Evolutionary conservation across 2,329 filamentous ascomycete species (phyloP).

Genomic region (Alternaria sp.): DNA sequence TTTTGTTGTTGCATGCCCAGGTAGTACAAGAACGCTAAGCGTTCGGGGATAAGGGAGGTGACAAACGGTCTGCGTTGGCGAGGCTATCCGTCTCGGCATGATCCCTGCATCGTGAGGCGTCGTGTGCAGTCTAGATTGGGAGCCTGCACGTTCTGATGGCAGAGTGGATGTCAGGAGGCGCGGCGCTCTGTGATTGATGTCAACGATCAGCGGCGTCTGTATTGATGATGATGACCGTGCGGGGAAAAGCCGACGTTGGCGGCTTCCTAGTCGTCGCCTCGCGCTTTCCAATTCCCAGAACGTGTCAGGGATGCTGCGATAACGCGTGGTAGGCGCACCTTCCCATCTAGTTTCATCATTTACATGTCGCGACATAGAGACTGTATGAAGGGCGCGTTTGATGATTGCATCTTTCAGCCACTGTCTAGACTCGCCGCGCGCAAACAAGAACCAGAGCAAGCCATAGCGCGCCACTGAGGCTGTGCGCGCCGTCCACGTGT

Average conservation of each 20-base stretch:
- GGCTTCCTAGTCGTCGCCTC: constrained; percentile 2
- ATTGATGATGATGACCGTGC: neutral
- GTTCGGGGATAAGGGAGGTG: neutral
- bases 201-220: neutral
- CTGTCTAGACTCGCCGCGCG: neutral
- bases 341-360: neutral
- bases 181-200: neutral
- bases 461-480: constrained; percentile 10
- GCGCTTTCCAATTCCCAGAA: constrained; percentile 1
- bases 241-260: neutral
- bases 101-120: neutral
- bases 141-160: neutral
- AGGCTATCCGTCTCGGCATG: neutral
- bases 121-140: neutral
- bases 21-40: neutral
- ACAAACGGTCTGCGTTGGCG: neutral
- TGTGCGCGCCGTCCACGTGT: constrained; percentile 3
- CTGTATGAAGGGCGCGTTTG: neutral
- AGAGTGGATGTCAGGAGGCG: neutral
- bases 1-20: neutral
- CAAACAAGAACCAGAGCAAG: neutral
- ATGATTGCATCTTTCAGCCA: neutral
- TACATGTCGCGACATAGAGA: neutral
- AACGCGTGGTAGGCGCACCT: neutral
- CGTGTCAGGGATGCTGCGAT: neutral